Evolutionary conservation across 2,329 filamentous ascomycete genomes (phyloP).

Genomic region (Penicillium sp.): DNA sequence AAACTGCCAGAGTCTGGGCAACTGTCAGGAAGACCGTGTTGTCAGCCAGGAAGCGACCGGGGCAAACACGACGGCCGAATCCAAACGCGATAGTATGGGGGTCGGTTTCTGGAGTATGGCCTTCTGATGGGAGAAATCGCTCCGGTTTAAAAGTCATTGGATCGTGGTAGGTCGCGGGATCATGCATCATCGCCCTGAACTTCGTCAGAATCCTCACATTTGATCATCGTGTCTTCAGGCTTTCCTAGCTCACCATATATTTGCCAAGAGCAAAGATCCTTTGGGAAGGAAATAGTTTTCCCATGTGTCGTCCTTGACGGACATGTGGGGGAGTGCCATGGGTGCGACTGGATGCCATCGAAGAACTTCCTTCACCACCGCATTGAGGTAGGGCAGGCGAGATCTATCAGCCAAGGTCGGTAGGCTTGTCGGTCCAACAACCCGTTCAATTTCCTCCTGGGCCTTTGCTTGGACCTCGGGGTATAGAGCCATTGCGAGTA

Average conservation of each 20-base stretch:
- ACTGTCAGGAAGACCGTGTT: constrained; percentile 38
- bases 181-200: constrained; percentile 36
- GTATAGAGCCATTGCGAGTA: constrained; percentile 49
- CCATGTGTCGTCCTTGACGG: constrained; percentile 22
- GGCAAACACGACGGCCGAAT: constrained; percentile 39
- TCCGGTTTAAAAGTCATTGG: constrained; percentile 40
- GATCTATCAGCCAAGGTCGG: constrained; percentile 35
- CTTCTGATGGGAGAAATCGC: constrained; percentile 32
- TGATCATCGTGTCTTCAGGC: neutral
- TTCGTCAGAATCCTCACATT: neutral
- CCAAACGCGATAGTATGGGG: constrained; percentile 29
- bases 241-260: constrained; percentile 30
- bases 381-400: constrained; percentile 34
- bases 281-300: constrained; percentile 30
- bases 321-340: constrained; percentile 28
- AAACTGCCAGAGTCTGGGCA: constrained; percentile 44
- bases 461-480: constrained; percentile 48
- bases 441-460: constrained; percentile 39
- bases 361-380: constrained; percentile 35
- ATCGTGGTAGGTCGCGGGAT: constrained; percentile 31
- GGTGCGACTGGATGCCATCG: constrained; percentile 34
- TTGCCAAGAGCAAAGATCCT: constrained; percentile 30
- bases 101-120: constrained; percentile 30
- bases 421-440: constrained; percentile 29
- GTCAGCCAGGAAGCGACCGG: constrained; percentile 38